Evolutionary conservation across 2,329 filamentous ascomycete species (phyloP).

Genomic region (Cercospora sesami): DNA sequence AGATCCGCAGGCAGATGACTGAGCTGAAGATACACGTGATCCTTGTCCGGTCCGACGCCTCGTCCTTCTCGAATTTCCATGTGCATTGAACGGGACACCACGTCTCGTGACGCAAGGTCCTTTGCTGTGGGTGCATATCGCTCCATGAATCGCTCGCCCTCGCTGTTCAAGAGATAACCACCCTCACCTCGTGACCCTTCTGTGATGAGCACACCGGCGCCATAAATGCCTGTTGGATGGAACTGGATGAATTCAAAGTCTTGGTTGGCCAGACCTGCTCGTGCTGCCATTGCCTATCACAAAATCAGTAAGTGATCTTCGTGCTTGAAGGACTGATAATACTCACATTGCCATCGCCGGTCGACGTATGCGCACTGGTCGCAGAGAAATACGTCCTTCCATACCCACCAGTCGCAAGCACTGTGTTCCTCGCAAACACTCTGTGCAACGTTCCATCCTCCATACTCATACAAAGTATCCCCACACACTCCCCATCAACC

Average conservation of each 20-base stretch:
- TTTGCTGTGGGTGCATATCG: conserved; percentile 54
- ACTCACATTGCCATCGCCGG: conserved; percentile 49
- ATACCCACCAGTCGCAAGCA: conserved; percentile 53
- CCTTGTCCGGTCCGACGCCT: conserved; percentile 49
- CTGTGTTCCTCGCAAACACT: conserved; percentile 51
- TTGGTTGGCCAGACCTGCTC: conserved; percentile 52
- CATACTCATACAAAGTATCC: conserved; percentile 50
- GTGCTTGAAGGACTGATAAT: neutral
- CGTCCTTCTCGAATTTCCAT: conserved; percentile 52
- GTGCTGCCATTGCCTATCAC: conserved; percentile 48
- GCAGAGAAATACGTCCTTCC: conserved; percentile 54
- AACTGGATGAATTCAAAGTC: conserved; percentile 57
- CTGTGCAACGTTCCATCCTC: conserved; percentile 53
- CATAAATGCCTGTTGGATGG: conserved; percentile 54
- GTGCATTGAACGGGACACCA: conserved; percentile 52
- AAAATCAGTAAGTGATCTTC: neutral
- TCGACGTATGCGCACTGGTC: conserved; percentile 53
- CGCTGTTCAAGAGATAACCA: conserved; percentile 51
- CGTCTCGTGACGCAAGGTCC: conserved; percentile 52
- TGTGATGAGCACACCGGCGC: conserved; percentile 53
- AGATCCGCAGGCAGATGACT: conserved; percentile 51
- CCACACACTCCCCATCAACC: conserved; percentile 50
- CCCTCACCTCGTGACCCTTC: conserved; percentile 54
- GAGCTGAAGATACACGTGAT: conserved; percentile 52
- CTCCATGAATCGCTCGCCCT: conserved; percentile 55